Evolutionary conservation across 1,284 basidiomycete species (phyloP).

Genomic region (Puccinia triticina): DNA sequence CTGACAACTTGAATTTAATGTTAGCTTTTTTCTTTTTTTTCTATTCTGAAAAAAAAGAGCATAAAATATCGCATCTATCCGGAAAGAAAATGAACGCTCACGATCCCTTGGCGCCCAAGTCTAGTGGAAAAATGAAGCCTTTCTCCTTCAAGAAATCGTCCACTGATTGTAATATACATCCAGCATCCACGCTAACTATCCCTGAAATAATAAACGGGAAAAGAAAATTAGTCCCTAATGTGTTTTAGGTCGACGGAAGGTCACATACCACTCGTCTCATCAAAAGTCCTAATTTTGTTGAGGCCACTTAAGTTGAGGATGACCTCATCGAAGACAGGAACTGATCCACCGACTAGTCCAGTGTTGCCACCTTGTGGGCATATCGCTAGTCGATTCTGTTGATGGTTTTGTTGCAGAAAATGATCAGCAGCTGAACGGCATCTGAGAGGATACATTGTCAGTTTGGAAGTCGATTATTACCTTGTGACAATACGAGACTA

Average conservation of each 20-base stretch:
- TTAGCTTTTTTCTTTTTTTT: background rate
- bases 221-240: slow-evolving; percentile 7
- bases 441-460: background rate
- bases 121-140: slow-evolving; percentile 95
- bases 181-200: slow-evolving; percentile 74
- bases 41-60: background rate
- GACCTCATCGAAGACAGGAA: slow-evolving; percentile 86
- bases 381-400: slow-evolving; percentile 72
- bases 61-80: too few species aligned
- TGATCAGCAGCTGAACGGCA: background rate
- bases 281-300: slow-evolving; percentile 84
- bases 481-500: slow-evolving; percentile 41
- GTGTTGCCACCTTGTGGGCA: slow-evolving; percentile 99
- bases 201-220: slow-evolving; percentile 57
- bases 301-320: slow-evolving; percentile 82
- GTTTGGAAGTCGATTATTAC: slow-evolving; percentile 58
- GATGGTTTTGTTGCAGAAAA: slow-evolving; percentile 56
- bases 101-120: slow-evolving; percentile 97
- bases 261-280: slow-evolving; percentile 77
- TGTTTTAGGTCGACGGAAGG: background rate
- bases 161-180: slow-evolving; percentile 88
- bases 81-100: slow-evolving; percentile 59
- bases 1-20: slow-evolving; percentile 73
- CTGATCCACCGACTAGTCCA: slow-evolving; percentile 92
- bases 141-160: slow-evolving; percentile 83